A percentile compares a stretch with the other conserved stretches of the same genome.
phyloP scores from a whole-genome alignment of 2,329 filamentous ascomycete species.

The Aspergillus pseudoglaucus region DNA sequence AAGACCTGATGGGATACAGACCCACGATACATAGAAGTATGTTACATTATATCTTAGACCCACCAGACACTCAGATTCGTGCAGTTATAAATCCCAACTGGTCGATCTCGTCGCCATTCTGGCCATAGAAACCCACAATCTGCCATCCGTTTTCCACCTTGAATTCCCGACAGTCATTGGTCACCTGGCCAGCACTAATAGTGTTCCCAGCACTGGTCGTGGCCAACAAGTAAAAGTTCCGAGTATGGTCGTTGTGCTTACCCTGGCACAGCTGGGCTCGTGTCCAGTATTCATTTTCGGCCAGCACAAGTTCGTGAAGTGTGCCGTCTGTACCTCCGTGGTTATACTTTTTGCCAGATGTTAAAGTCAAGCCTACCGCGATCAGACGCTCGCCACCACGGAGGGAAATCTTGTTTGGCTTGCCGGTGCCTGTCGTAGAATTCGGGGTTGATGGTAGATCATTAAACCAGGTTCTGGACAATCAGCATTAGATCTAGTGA shows the following conservation, averaged over 20 bases:
- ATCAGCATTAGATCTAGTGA: neutral
- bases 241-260: conserved; percentile 40
- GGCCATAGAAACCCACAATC: conserved; percentile 50
- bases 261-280: conserved; percentile 47
- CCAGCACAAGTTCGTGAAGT: conserved; percentile 39
- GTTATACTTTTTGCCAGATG: conserved; percentile 43
- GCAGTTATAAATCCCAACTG: conserved; percentile 37
- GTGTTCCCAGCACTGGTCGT: conserved; percentile 46
- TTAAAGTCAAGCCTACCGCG: conserved; percentile 43
- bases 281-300: conserved; percentile 44
- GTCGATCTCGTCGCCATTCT: conserved; percentile 51
- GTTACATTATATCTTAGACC: no score
- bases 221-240: conserved; percentile 52
- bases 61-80: conserved; percentile 32
- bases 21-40: no score
- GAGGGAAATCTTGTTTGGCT: conserved; percentile 27
- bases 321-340: conserved; percentile 52
- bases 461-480: conserved; percentile 45
- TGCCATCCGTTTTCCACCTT: conserved; percentile 45
- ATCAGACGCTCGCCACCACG: conserved; percentile 47
- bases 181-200: conserved; percentile 41
- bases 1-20: no score
- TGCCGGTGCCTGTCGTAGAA: conserved; percentile 25
- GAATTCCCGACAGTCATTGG: conserved; percentile 43
- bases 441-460: conserved; percentile 41